Evolutionary conservation across 345 rosid genomes (phyloP), one percentile per base, ranked within the genome.

Genomic region (Hypericum androsaemum): DNA sequence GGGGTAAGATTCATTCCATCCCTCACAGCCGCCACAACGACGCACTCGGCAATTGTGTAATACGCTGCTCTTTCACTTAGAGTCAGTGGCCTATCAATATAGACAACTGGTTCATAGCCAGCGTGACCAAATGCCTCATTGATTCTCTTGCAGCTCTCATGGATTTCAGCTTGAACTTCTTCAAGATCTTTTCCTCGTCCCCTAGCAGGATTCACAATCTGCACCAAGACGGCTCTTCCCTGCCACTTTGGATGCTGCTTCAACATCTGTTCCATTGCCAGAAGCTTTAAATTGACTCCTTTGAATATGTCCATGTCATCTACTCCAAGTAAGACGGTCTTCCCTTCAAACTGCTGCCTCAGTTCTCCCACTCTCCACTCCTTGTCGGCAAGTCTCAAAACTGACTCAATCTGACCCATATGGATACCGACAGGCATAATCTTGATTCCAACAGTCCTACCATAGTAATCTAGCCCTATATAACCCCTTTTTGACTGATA

Each of bases 241-340:
- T 46, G 50, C 50, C 50, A 46, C 50, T 46, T 46, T 13, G 50
- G 50, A 10, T 46, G 50, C 50, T 46, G 50, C 22, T 46, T 46
- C 50, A 46, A 32, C 50, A 46, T 46, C 32, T 7, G 10, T 10
- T 46, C 50, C 50, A 46, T 46, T 14, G 50, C 50, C 50, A 46
- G 50, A 14, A 46, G 50, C 50, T 46, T 46, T 32, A 46, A 46
- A 32, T 46, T 46, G 6, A 46, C 28, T 13, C 50, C 50, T 46
- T 46, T 46, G 14, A 46, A 46, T 17, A 46, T 46, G 50, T 46
- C 50, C 50, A 46, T 46, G 22, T 46, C 50, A 46, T 46, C 50
- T 12, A 46, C 50, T 6, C 50, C 50, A 1, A 46, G 50, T 14
- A 46, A 46, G 22, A 46, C 50, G 3, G 28, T 46, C 28, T 14